Percentiles rank a stretch among this genome's conserved stretches.
These are phyloP conservation scores for Solanum bulbocastanum DNA, from an alignment of 257 asterid species.

Conservation along the genomic window DNA sequence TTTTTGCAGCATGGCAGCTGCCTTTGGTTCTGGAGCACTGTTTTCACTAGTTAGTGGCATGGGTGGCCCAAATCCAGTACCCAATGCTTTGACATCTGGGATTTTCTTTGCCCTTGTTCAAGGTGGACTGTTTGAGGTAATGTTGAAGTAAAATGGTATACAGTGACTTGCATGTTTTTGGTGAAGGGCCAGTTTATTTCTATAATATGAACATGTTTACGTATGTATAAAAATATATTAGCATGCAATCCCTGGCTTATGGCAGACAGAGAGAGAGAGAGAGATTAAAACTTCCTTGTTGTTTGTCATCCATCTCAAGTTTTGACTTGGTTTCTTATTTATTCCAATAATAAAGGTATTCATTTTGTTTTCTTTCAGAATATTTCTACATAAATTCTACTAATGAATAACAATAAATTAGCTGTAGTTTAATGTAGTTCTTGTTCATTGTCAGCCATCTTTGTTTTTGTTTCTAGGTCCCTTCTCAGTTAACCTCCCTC, in stretches of 20 bases:
- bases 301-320: not conserved
- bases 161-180: not conserved
- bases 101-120: conserved; percentile 79
- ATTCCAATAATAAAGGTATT: not conserved
- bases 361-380: not conserved
- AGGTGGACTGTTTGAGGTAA: conserved; percentile 89
- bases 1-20: conserved; percentile 78
- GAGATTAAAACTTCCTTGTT: not conserved
- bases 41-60: conserved; percentile 78
- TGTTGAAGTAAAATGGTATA: not conserved
- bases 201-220: not conserved
- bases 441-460: not conserved
- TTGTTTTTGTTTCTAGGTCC: not conserved
- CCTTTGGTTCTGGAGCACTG: conserved; percentile 90
- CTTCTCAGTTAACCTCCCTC: not conserved
- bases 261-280: not conserved
- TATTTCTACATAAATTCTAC: not conserved
- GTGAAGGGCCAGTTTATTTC: not conserved
- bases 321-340: not conserved
- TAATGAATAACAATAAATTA: not conserved
- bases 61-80: conserved; percentile 69
- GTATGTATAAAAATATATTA: not conserved
- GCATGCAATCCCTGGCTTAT: not conserved
- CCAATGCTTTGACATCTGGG: conserved; percentile 67
- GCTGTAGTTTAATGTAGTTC: not conserved